Conservation (phyloP, 2,329 filamentous ascomycete species). For the Dactylellina leptospora region DNA sequence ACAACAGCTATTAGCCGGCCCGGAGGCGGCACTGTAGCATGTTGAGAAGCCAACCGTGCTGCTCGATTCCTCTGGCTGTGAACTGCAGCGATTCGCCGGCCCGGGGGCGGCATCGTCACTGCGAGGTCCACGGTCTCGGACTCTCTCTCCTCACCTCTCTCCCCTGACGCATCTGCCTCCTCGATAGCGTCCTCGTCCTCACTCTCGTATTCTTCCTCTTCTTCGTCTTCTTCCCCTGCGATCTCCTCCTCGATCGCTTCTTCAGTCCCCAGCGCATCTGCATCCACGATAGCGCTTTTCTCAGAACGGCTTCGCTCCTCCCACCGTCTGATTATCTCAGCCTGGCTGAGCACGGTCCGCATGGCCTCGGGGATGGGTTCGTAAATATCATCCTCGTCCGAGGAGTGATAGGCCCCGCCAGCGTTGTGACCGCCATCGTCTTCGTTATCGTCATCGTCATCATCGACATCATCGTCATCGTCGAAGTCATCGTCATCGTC, state of each 20-base stretch:
- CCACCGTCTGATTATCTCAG: too few species aligned
- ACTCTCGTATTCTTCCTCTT: slow-evolving; percentile 46
- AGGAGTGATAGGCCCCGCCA: too few species aligned
- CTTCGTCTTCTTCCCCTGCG: background rate
- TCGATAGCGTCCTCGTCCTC: slow-evolving; percentile 61
- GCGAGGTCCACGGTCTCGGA: background rate
- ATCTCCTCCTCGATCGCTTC: background rate
- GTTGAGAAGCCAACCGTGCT: too few species aligned
- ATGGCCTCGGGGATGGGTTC: too few species aligned
- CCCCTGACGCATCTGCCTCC: background rate
- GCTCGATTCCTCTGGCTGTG: too few species aligned
- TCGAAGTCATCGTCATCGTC: background rate
- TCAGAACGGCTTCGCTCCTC: too few species aligned
- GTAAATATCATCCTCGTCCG: too few species aligned
- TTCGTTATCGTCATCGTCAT: background rate
- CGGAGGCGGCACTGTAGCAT: too few species aligned
- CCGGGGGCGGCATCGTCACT: background rate
- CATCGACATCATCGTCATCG: background rate
- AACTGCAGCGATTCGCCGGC: background rate
- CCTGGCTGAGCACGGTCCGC: too few species aligned
- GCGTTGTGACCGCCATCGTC: background rate
- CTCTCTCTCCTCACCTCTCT: background rate
- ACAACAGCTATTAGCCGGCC: too few species aligned
- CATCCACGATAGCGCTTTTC: background rate
- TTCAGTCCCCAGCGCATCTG: background rate